Conservation (phyloP, 352 stramenopile species). For the Globisporangium cylindrosporum region DNA sequence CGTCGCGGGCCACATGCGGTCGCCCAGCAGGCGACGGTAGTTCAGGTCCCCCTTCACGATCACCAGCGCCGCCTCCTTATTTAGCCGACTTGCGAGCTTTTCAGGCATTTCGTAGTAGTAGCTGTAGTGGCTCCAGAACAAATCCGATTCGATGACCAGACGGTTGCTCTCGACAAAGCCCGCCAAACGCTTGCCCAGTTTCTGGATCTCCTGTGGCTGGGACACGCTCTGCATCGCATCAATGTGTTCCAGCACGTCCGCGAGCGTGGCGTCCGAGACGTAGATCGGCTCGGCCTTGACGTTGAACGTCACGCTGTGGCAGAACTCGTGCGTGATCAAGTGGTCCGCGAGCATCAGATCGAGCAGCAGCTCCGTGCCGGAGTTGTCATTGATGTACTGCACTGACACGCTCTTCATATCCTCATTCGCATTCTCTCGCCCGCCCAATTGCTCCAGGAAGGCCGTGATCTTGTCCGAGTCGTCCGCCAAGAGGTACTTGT, state of each 20-base stretch:
- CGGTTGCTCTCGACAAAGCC: constrained; percentile 26
- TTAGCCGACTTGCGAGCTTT: constrained; percentile 28
- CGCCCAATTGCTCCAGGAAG: constrained; percentile 29
- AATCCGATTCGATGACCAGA: constrained; percentile 25
- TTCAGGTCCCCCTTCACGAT: constrained; percentile 98
- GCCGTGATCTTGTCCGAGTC: constrained; percentile 47
- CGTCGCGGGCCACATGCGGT: constrained; percentile 88
- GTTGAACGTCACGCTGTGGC: constrained; percentile 57
- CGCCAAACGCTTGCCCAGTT: constrained; percentile 42
- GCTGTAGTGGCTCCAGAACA: constrained; percentile 71
- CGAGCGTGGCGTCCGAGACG: constrained; percentile 67
- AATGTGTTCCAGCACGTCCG: constrained; percentile 64
- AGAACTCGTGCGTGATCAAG: constrained; percentile 49
- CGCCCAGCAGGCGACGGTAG: constrained; percentile 94
- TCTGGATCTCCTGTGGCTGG: constrained; percentile 37
- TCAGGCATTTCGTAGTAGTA: constrained; percentile 72
- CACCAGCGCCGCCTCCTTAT: constrained; percentile 66
- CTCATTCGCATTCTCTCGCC: not conserved
- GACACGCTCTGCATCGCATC: constrained; percentile 36
- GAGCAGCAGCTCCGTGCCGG: constrained; percentile 65
- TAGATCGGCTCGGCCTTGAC: constrained; percentile 78
- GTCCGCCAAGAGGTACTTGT: constrained; percentile 60
- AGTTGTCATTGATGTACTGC: constrained; percentile 82
- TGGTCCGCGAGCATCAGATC: constrained; percentile 68
- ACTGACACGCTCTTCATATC: constrained; percentile 20